Evolutionary conservation across 208 protist species (phyloP), one percentile per base, ranked within the genome.

Genomic region (Trypanosoma scelopori): DNA sequence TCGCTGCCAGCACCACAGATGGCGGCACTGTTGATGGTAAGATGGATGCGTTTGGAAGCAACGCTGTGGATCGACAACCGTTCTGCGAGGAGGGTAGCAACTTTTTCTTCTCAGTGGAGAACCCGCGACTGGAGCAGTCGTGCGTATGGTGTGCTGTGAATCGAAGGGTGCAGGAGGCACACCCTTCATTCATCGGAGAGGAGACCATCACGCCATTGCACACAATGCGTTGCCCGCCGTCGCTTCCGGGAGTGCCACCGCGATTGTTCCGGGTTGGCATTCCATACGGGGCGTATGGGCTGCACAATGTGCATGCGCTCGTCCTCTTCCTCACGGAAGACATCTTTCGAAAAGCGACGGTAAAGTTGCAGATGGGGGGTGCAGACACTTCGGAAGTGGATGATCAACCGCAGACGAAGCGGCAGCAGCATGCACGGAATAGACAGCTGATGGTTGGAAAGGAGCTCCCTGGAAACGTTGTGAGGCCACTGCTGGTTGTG

Each of bases 131-230:
- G 43, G 71, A 80, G 49, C 57, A 75, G 70, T 50, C 52, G 32
- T 83, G 78, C 16, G 89, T 92, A 35, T 95, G 89, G 89, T 91
- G 83, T 62, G 79, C 78, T 47, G 78, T 95, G 0, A 80, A 82
- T 61, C 30, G 64, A 4, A 59, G 71, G 35, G 28, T 70, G 39
- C 68, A 71, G 15, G 61, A 91, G 22, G 55, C 61, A 12, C 41
- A 74, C 4, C 70, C 81, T 0, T 68, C 65, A 27, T 64, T 74
- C 46, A 55, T 49, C 5, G 68, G 76, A 23, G 55, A 56, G 16
- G 60, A 52, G 23, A 69, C 59, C 37, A 69, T 67, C 48, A 79
- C 82, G 22, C 89, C 89, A 25, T 76, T 95, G 60, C 67, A 82
- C 35, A 42, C 30, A 49, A 84, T 82, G 72, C 28, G 52, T 20